Percentiles rank a stretch among this genome's conserved stretches.
These are phyloP conservation scores for Diplogelasinospora grovesii DNA, from an alignment of 495 filamentous ascomycete species.

Conservation along the genomic window DNA sequence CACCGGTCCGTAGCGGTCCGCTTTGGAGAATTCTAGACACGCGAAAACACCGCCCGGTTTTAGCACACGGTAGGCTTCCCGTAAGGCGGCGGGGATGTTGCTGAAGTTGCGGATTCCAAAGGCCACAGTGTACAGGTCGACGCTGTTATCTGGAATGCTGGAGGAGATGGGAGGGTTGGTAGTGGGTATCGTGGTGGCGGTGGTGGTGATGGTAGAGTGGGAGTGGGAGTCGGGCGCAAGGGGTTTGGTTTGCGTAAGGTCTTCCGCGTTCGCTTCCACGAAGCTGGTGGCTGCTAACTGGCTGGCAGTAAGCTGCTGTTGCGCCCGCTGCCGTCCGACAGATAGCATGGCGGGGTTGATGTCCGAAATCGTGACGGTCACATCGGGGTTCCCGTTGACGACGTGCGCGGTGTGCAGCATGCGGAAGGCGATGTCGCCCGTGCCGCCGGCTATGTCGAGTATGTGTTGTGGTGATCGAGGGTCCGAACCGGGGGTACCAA, in stretches of 20 bases:
- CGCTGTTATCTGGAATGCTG: slow-evolving; percentile 49
- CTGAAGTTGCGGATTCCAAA: slow-evolving; percentile 98
- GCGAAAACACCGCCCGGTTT: slow-evolving; percentile 95
- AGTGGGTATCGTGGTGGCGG: slow-evolving; percentile 19
- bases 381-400: slow-evolving; percentile 71
- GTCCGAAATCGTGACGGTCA: slow-evolving; percentile 82
- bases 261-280: slow-evolving; percentile 85
- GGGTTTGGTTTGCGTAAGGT: slow-evolving; percentile 37
- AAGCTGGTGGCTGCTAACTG: slow-evolving; percentile 57
- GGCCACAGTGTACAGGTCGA: slow-evolving; percentile 95
- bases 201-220: not conserved
- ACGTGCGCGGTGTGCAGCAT: slow-evolving; percentile 83
- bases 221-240: no score
- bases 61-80: slow-evolving; percentile 78
- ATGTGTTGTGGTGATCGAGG: slow-evolving; percentile 55
- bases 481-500: slow-evolving; percentile 22
- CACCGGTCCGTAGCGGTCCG: slow-evolving; percentile 55
- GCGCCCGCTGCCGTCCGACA: slow-evolving; percentile 73
- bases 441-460: slow-evolving; percentile 95
- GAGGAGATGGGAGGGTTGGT: no score
- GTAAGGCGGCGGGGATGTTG: slow-evolving; percentile 69
- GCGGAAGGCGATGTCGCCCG: slow-evolving; percentile 96
- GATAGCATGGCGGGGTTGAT: slow-evolving; percentile 93
- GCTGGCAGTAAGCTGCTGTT: slow-evolving; percentile 27
- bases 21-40: slow-evolving; percentile 91